Conservation (phyloP, 2,329 filamentous ascomycete genomes). For the Fusarium veterinarium region DNA sequence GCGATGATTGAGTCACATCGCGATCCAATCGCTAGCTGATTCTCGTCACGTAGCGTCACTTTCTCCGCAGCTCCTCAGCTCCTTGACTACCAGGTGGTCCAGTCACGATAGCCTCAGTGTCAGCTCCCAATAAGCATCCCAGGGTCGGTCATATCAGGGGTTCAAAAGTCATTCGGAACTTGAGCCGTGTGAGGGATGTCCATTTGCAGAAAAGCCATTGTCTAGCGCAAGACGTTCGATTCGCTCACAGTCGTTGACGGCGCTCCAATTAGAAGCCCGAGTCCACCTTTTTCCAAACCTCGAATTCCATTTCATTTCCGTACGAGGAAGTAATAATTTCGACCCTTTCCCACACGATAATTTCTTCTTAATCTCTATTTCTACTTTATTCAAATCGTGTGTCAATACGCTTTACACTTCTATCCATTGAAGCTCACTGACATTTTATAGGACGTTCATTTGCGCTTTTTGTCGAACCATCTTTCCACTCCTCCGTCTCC, state of each 20-base stretch:
- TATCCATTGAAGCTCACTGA: neutral
- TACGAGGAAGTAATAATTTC: conserved; percentile 17
- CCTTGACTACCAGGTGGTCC: neutral
- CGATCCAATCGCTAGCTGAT: neutral
- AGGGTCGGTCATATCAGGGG: conserved; percentile 8
- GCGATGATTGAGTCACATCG: neutral
- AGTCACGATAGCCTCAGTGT: conserved; percentile 25
- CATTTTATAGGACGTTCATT: neutral
- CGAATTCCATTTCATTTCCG: conserved; percentile 41
- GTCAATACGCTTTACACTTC: neutral
- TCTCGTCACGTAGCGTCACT: neutral
- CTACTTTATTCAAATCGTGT: neutral
- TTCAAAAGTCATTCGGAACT: conserved; percentile 24
- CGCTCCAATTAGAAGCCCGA: conserved; percentile 42
- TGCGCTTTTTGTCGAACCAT: conserved; percentile 18
- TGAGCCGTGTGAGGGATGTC: conserved; percentile 21
- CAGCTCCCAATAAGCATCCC: conserved; percentile 19
- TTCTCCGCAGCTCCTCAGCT: conserved; percentile 3
- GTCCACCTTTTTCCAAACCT: conserved; percentile 40
- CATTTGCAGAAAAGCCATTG: conserved; percentile 39
- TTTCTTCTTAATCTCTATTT: neutral
- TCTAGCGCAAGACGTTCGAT: conserved; percentile 43
- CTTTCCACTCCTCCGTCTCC: conserved; percentile 25
- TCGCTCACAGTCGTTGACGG: conserved; percentile 35
- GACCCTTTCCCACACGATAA: neutral